A percentile compares a stretch with the other conserved stretches of the same genome.
Conservation (phyloP, 495 filamentous ascomycete genomes). For the Trichoderma orchidacearum region DNA sequence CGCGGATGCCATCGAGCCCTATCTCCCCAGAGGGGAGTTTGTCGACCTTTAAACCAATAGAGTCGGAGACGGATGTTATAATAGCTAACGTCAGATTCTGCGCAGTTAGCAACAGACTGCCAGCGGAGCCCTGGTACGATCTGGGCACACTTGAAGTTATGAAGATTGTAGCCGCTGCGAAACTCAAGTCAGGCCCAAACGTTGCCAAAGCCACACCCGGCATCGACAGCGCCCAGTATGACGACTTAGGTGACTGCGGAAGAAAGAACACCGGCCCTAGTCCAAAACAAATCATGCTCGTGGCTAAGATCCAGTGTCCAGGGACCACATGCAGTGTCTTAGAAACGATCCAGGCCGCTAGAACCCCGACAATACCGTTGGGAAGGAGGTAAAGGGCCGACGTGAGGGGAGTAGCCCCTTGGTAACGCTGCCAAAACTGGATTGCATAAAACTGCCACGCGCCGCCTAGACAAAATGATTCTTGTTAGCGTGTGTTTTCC, state of each 20-base stretch:
- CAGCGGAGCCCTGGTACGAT: slow-evolving; percentile 49
- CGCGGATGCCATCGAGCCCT: slow-evolving; percentile 26
- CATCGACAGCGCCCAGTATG: slow-evolving; percentile 45
- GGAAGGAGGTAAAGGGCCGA: slow-evolving; percentile 30
- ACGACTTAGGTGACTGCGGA: slow-evolving; percentile 26
- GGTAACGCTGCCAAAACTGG: slow-evolving; percentile 36
- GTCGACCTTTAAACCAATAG: slow-evolving; percentile 29
- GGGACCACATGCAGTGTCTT: slow-evolving; percentile 29
- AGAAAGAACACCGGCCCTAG: slow-evolving; percentile 28
- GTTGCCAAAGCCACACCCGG: slow-evolving; percentile 36
- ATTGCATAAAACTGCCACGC: slow-evolving; percentile 39
- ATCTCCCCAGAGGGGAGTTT: slow-evolving; percentile 19
- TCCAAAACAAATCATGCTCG: slow-evolving; percentile 28
- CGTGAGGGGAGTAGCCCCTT: slow-evolving; percentile 21
- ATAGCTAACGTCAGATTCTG: slow-evolving; percentile 40
- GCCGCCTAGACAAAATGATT: slow-evolving; percentile 13
- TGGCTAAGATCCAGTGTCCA: slow-evolving; percentile 33
- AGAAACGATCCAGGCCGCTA: slow-evolving; percentile 32
- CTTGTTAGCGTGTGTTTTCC: not conserved
- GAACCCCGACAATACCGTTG: slow-evolving; percentile 28
- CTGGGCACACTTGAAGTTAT: slow-evolving; percentile 39
- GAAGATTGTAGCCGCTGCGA: slow-evolving; percentile 44
- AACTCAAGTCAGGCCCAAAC: slow-evolving; percentile 48
- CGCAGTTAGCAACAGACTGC: slow-evolving; percentile 47
- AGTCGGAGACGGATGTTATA: slow-evolving; percentile 29